Evolutionary conservation across 495 filamentous ascomycete genomes (phyloP), one percentile per base, ranked within the genome.

Genomic region (Cercophora samala): DNA sequence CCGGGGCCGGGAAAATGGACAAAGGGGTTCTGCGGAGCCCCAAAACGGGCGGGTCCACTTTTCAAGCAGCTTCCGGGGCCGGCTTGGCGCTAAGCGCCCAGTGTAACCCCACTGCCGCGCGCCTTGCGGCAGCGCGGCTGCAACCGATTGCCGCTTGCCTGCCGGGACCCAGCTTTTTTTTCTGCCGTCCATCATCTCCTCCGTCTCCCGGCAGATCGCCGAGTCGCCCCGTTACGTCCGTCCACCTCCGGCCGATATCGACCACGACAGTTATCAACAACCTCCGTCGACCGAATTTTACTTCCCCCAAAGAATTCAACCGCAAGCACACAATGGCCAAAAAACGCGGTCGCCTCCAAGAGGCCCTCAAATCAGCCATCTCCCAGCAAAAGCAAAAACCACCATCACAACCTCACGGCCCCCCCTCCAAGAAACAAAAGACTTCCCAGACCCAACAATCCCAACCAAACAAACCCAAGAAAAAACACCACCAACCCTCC

Each of bases 401-500:
- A 62, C 62, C 67, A 68, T 58, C 62, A 65, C 55, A 64, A 64
- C 13, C 64, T 32, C 42, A 19, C 11, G 60, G 26, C 15, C 60
- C 60, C 19, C 26, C 60, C 25, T 37, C 60, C 13, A 70, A 70
- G 29, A 69, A 71, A 65, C 72, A 73, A 42, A 68, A 67, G 58
- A 56, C 59, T 59, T 64, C 37, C 24, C 25, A 58, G 5, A 22
- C 60, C 32, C 32, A 18, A 21, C 32, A 18, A 24, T 64, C 58
- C 62, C 53, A 68, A 61, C 46, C 6, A 46, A 46, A 18, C 13
- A 46, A 46, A 11, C 37, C 55, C 58, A 64, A 62, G 52, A 66
- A 66, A 60, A 71, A 70, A 58, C 66, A 66, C 54, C 68, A 70
- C 62, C 70, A 74, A 58, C 66, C 69, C 21, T 74, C 76, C 15